Percentiles rank a stretch among this genome's conserved stretches.
Evolutionary conservation across 306 rosid genomes (phyloP).

Genomic region (Ceratonia siliqua): DNA sequence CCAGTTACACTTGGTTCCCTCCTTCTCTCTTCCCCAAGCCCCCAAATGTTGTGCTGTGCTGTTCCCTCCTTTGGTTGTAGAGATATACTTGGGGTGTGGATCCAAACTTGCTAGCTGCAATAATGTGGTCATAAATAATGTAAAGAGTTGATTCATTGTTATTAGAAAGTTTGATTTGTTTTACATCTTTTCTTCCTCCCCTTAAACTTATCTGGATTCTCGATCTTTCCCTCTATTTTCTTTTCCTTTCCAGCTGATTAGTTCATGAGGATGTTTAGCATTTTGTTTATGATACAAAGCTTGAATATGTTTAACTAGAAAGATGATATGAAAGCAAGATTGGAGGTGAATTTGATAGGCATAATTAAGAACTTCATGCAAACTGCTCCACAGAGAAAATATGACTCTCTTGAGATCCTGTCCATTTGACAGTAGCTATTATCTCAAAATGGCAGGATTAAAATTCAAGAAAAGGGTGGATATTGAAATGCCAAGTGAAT

Average conservation of each 20-base stretch:
- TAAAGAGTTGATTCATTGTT: slow-evolving; percentile 35
- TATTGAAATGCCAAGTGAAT: not conserved
- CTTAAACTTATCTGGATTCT: not conserved
- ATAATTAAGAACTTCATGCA: too few species aligned
- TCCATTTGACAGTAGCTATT: not conserved
- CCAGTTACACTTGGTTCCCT: slow-evolving; percentile 22
- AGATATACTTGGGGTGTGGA: slow-evolving; percentile 21
- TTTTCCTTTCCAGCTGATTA: not conserved
- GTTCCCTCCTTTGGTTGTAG: slow-evolving; percentile 8
- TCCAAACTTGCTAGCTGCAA: slow-evolving; percentile 36
- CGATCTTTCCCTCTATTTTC: not conserved
- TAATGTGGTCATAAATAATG: slow-evolving; percentile 44
- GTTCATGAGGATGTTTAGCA: not conserved
- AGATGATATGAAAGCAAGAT: too few species aligned
- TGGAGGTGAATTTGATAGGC: not conserved
- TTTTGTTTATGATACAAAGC: not conserved
- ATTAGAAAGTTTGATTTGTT: slow-evolving; percentile 17
- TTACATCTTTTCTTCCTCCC: not conserved
- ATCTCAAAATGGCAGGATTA: not conserved
- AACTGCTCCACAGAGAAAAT: too few species aligned
- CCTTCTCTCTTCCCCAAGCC: not conserved
- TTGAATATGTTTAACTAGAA: not conserved
- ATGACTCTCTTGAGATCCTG: too few species aligned
- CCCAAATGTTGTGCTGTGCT: slow-evolving; percentile 1
- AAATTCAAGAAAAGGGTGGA: not conserved